Evolutionary conservation across 1,139 yeast genomes (phyloP).

Genomic region (Kodamaea derodonti): DNA sequence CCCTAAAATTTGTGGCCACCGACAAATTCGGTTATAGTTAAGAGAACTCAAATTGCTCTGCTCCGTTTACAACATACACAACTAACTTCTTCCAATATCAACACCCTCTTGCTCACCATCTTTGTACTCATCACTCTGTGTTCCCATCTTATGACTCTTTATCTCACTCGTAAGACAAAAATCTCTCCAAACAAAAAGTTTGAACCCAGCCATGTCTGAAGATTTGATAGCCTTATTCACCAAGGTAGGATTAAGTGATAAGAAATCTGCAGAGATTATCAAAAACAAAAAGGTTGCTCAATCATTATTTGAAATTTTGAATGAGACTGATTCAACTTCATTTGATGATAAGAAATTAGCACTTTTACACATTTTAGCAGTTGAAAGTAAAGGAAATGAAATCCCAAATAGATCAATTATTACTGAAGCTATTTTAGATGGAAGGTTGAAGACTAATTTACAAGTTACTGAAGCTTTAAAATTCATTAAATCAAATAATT

Average conservation of each 20-base stretch:
- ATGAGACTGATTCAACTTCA: slow-evolving; percentile 22
- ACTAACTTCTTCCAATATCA: too few species aligned
- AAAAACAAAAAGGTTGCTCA: slow-evolving; percentile 82
- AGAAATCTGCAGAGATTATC: slow-evolving; percentile 66
- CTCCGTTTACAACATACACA: too few species aligned
- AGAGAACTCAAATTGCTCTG: too few species aligned
- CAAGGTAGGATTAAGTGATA: slow-evolving; percentile 66
- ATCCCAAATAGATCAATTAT: slow-evolving; percentile 46
- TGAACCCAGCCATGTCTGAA: slow-evolving; percentile 15
- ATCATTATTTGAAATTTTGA: slow-evolving; percentile 60
- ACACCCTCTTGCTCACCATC: too few species aligned
- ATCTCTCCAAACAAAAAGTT: too few species aligned
- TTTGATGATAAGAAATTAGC: slow-evolving; percentile 51
- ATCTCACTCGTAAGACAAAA: too few species aligned
- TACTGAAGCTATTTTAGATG: slow-evolving; percentile 59
- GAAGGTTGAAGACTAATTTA: slow-evolving; percentile 58
- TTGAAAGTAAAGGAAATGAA: slow-evolving; percentile 50
- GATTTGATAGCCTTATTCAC: slow-evolving; percentile 45
- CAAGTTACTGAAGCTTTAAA: slow-evolving; percentile 82
- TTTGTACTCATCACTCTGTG: too few species aligned
- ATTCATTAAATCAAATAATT: slow-evolving; percentile 51
- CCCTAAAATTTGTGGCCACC: too few species aligned
- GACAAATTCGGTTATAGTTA: too few species aligned
- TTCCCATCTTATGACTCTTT: too few species aligned
- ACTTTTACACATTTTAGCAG: slow-evolving; percentile 74